Evolutionary conservation across 1,284 basidiomycete species (phyloP).

Genomic region (Pulveroboletus sp.): DNA sequence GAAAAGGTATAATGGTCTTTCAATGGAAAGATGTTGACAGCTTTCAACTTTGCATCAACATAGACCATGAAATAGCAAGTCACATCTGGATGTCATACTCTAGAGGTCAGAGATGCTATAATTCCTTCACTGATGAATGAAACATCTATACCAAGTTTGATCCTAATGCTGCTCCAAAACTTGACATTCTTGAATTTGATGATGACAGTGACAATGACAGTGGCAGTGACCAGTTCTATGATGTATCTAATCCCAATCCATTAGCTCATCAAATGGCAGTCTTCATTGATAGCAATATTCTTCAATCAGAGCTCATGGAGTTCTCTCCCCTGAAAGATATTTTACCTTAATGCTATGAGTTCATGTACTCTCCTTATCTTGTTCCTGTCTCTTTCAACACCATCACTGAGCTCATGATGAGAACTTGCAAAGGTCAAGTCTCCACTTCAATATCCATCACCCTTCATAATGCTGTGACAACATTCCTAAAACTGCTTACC

Average conservation of each 20-base stretch:
- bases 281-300: not conserved
- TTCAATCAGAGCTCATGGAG: not conserved
- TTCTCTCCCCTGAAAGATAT: not conserved
- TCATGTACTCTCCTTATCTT: not conserved
- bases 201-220: no score
- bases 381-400: not conserved
- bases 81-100: slow-evolving; percentile 1
- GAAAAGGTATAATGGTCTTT: not conserved
- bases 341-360: not conserved
- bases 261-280: not conserved
- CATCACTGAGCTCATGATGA: not conserved
- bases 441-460: no score
- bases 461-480: no score
- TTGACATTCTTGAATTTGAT: not conserved
- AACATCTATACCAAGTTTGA: slow-evolving; percentile 4
- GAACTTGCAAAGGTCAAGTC: no score
- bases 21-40: not conserved
- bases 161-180: not conserved
- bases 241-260: not conserved
- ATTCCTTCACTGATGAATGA: not conserved
- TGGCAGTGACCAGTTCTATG: no score
- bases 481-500: no score
- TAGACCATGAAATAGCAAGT: not conserved
- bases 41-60: not conserved
- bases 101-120: slow-evolving; percentile 1